These are phyloP conservation scores for Prototheca wickerhamii DNA, from an alignment of 163 green algal species.

Conservation along the genomic window DNA sequence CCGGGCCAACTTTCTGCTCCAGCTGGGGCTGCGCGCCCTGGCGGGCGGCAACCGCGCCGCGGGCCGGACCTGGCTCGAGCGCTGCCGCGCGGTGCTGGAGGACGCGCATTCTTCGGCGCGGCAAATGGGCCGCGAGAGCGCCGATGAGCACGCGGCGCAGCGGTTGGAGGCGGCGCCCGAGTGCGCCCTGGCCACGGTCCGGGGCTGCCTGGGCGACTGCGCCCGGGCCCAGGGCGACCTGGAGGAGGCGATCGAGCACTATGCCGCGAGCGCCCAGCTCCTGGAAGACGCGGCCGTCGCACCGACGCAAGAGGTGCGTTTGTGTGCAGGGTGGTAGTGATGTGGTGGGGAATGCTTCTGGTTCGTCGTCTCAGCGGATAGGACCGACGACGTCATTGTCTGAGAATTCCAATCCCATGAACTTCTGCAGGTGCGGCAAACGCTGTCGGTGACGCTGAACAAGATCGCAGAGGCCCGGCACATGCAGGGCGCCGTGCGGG, in stretches of 20 bases:
- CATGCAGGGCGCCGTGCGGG: constrained; percentile 15
- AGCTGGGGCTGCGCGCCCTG: constrained; percentile 31
- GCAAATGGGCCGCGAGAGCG: not conserved
- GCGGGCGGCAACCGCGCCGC: constrained; percentile 21
- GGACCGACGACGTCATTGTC: not conserved
- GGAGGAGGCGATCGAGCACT: constrained; percentile 11
- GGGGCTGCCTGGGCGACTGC: constrained; percentile 37
- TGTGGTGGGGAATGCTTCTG: not conserved
- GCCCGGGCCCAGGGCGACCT: constrained; percentile 17
- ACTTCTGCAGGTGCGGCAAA: constrained; percentile 14
- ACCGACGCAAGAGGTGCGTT: constrained; percentile 1
- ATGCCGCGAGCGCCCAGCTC: constrained; percentile 20
- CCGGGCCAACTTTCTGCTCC: constrained; percentile 31
- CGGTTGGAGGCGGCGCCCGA: not conserved
- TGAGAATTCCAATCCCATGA: not conserved
- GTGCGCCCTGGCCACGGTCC: constrained; percentile 25
- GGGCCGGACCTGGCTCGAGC: constrained; percentile 6
- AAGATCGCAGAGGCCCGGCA: constrained; percentile 36
- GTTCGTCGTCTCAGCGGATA: not conserved
- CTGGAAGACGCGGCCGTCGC: constrained; percentile 7
- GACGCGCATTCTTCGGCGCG: too few species aligned
- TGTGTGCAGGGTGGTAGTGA: not conserved
- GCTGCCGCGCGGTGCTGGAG: constrained; percentile 18
- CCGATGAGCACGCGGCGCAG: constrained; percentile 1
- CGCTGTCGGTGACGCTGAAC: constrained; percentile 30